Base-by-base conservation (phyloP, 495 filamentous ascomycete species). In the Neurospora sp. region DNA sequence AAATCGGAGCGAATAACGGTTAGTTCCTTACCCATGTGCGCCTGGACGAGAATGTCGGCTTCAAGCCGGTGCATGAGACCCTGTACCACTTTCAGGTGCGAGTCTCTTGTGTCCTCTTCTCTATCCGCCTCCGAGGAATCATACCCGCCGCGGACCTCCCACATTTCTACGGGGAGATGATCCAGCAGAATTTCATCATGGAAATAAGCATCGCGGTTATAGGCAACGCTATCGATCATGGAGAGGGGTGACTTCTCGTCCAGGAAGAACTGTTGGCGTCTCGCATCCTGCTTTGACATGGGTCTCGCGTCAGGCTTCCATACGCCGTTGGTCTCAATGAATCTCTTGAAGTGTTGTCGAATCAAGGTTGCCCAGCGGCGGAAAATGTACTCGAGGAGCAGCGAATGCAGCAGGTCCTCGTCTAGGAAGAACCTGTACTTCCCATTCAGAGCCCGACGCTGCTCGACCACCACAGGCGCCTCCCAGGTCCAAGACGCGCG, bases 381-480 rank as follows among this genome's bases (percentile, higher is more conserved):
- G 12, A 90, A 90, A 31, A 92, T 83, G 70, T 89, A 90, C 69
- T 92, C 87, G 23, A 92, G 78, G 72, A 92, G 85, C 14, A 92
- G 84, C 11, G 86, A 84, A 69, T 92, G 88, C 10, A 92, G 81
- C 31, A 92, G 78, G 74, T 92, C 91, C 78, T 91, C 90, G 74
- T 92, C 89, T 86, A 89, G 88, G 78, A 84, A 88, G n/a, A 92
- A 85, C 0, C 88, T 85, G 73, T 91, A 92, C 73, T 89, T 88
- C 0, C 90, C 90, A 77, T 91, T 93, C 62, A 92, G 79, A 70
- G 91, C 88, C 16, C 87, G 86, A 27, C 90, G 86, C 69, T 79
- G 74, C 27, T 81, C 77, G 42, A 80, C 75, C 20, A 74, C 40
- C 16, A 73, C 69, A 4, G 75, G 77, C 2, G 78, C 71, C 10